Conservation (phyloP, 371 early-diverging fungal species). For the Globomyces sp. region DNA sequence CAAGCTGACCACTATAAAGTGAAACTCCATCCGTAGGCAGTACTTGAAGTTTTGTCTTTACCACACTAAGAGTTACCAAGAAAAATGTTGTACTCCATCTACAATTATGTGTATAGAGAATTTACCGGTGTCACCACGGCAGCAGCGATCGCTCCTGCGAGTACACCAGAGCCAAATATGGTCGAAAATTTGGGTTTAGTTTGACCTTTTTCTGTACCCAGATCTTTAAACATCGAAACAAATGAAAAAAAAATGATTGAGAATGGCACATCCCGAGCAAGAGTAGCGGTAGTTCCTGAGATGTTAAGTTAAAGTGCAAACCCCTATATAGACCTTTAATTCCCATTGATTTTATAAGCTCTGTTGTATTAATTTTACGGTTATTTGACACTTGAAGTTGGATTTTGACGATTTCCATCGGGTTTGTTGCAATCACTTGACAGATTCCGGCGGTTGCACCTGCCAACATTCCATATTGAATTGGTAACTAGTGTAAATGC, state of each 20-base stretch:
- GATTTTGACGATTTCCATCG: conserved; percentile 62
- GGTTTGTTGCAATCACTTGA: conserved; percentile 59
- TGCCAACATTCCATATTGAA: conserved; percentile 42
- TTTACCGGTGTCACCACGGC: conserved; percentile 52
- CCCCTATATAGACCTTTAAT: conserved; percentile 52
- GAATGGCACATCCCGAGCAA: conserved; percentile 55
- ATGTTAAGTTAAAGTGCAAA: too few species aligned
- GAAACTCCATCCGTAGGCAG: conserved; percentile 30
- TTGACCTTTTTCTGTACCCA: neutral
- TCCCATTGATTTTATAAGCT: conserved; percentile 46
- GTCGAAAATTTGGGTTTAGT: conserved; percentile 31
- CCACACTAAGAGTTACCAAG: conserved; percentile 17
- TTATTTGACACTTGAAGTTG: conserved; percentile 44
- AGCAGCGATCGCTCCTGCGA: conserved; percentile 48
- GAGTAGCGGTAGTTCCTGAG: conserved; percentile 41
- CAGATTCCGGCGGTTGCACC: conserved; percentile 56
- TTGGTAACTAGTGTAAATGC: conserved; percentile 25
- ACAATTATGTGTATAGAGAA: too few species aligned
- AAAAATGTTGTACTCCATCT: too few species aligned
- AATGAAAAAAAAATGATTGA: conserved; percentile 56
- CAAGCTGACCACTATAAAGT: conserved; percentile 26
- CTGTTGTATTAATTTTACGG: conserved; percentile 29
- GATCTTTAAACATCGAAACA: conserved; percentile 40
- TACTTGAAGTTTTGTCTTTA: conserved; percentile 54
- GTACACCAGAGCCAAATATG: conserved; percentile 47